Evolutionary conservation across 305 asterid species (phyloP).

Genomic region (Fraxinus baroniana): DNA sequence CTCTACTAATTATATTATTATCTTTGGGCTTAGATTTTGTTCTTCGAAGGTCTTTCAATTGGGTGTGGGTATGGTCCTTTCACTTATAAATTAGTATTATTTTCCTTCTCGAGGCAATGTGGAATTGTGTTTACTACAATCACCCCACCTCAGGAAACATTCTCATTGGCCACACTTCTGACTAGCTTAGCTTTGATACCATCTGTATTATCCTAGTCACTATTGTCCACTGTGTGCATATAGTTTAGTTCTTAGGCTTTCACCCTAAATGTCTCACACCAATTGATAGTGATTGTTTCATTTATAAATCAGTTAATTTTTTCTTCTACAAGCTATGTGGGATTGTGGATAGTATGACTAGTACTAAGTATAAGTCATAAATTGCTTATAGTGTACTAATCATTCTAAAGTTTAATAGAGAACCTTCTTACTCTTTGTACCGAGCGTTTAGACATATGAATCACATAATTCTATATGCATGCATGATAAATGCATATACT

Average conservation of each 20-base stretch:
- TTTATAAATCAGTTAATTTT: not conserved
- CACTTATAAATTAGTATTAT: not conserved
- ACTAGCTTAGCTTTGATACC: not conserved
- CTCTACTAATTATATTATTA: not conserved
- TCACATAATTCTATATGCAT: not conserved
- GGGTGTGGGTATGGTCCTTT: not conserved
- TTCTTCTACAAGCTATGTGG: not conserved
- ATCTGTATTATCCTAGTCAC: not conserved
- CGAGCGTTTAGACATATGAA: not conserved
- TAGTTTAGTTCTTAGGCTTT: not conserved
- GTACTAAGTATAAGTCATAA: not conserved
- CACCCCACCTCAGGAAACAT: not conserved
- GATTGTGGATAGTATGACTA: not conserved
- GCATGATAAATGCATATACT: not conserved
- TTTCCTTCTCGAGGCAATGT: not conserved
- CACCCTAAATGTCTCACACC: not conserved
- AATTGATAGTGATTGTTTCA: not conserved
- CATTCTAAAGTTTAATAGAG: not conserved
- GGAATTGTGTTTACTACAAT: not conserved
- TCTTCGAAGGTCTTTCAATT: not conserved
- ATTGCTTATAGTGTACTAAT: not conserved
- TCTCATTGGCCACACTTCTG: not conserved
- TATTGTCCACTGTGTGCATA: not conserved
- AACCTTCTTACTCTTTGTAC: not conserved
- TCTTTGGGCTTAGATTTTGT: not conserved